phyloP scores from a whole-genome alignment of 306 rosid species.

The Lithocarpus polystachyus region DNA sequence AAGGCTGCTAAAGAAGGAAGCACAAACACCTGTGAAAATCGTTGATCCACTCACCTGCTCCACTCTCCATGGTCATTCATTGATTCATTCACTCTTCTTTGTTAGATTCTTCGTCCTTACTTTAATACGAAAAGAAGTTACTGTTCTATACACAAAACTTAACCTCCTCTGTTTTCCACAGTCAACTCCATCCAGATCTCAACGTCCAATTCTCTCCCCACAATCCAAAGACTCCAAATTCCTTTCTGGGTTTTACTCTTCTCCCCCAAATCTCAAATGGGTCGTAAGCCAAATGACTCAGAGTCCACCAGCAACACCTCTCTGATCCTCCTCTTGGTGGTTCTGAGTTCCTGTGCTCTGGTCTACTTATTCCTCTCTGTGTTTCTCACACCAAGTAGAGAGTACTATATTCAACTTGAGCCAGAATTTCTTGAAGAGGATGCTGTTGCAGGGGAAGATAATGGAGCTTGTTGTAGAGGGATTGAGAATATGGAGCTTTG shows the following conservation, averaged over 20 bases:
- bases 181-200: constrained; percentile 45
- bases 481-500: constrained; percentile 76
- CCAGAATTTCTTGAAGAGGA: constrained; percentile 28
- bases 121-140: background rate
- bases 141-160: background rate
- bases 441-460: constrained; percentile 18
- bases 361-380: constrained; percentile 57
- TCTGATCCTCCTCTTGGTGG: constrained; percentile 38
- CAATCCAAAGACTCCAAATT: constrained; percentile 16
- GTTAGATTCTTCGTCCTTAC: background rate
- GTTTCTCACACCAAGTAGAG: constrained; percentile 27
- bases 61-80: background rate
- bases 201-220: background rate
- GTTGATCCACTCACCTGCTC: background rate
- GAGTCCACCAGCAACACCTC: constrained; percentile 35
- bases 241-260: constrained; percentile 31
- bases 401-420: constrained; percentile 19
- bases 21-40: background rate
- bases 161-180: background rate
- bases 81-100: background rate
- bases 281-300: constrained; percentile 54
- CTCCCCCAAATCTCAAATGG: constrained; percentile 46
- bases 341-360: constrained; percentile 52
- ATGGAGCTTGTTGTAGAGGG: constrained; percentile 68
- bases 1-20: background rate